These are phyloP conservation scores for Mycena vulgaris DNA, from an alignment of 768 basidiomycete genomes.

Conservation along the genomic window DNA sequence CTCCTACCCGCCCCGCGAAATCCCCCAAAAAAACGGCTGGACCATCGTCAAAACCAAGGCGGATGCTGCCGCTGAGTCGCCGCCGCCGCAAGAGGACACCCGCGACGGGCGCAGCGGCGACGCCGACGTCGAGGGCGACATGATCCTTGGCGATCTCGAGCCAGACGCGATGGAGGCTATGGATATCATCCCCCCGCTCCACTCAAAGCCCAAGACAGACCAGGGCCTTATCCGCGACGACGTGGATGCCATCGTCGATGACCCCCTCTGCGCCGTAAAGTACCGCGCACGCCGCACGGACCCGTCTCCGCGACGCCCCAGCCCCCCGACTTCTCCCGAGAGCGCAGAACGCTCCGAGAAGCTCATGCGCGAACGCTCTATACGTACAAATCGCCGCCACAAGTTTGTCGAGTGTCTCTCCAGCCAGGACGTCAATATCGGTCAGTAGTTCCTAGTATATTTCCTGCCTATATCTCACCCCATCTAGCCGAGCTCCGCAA, in stretches of 20 bases:
- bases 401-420: constrained; percentile 88
- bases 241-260: constrained; percentile 80
- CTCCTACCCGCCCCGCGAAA: constrained; percentile 75
- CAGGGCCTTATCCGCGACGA: constrained; percentile 73
- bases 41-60: constrained; percentile 73
- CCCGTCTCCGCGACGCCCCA: constrained; percentile 47
- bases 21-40: constrained; percentile 76
- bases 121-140: constrained; percentile 80
- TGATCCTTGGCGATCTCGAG: constrained; percentile 85
- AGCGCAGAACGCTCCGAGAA: constrained; percentile 68
- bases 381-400: constrained; percentile 81
- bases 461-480: too few species aligned
- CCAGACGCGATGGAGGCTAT: constrained; percentile 56
- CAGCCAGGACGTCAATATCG: constrained; percentile 85
- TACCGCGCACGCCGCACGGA: constrained; percentile 59
- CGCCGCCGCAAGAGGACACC: constrained; percentile 38
- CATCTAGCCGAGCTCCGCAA: constrained; percentile 81
- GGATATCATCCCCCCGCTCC: constrained; percentile 42
- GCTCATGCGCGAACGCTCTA: constrained; percentile 80
- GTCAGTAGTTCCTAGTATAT: constrained; percentile 49
- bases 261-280: constrained; percentile 72
- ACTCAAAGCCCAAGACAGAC: constrained; percentile 60
- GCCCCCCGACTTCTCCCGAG: constrained; percentile 45
- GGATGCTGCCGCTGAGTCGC: constrained; percentile 24
- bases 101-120: constrained; percentile 58